Evolutionary conservation across 768 basidiomycete species (phyloP).

Genomic region (Ramaria rubella): DNA sequence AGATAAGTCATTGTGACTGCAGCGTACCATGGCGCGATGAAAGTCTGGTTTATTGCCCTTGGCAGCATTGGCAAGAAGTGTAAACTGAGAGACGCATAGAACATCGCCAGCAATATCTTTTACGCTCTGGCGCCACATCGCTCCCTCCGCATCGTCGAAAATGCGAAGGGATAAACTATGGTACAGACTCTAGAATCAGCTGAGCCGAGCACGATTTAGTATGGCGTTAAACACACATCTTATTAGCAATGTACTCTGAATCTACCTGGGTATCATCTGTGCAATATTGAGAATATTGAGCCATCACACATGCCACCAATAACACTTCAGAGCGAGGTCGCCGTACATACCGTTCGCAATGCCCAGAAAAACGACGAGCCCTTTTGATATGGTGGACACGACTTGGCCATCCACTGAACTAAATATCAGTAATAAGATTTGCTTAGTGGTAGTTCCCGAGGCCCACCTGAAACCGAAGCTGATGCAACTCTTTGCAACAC

Average conservation of each 20-base stretch:
- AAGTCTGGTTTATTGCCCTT: conserved; percentile 93
- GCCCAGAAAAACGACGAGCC: conserved; percentile 87
- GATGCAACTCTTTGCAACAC: conserved; percentile 77
- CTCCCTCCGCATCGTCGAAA: conserved; percentile 56
- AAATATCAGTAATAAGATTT: neutral
- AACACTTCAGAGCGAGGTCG: too few relatives aligned
- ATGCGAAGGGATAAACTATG: conserved; percentile 63
- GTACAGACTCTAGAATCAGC: neutral
- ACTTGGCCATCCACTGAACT: conserved; percentile 65
- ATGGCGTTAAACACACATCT: conserved; percentile 53
- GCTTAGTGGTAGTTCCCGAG: neutral
- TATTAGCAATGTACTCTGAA: conserved; percentile 65
- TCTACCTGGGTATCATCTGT: conserved; percentile 84
- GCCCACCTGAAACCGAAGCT: conserved; percentile 76
- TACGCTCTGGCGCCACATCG: conserved; percentile 84
- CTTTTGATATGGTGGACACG: conserved; percentile 76
- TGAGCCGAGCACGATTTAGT: conserved; percentile 8
- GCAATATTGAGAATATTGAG: too few relatives aligned
- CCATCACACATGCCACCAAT: too few relatives aligned
- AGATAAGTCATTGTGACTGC: neutral
- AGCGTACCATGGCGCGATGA: conserved; percentile 80
- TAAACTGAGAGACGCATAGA: conserved; percentile 93
- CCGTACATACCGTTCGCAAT: conserved; percentile 65
- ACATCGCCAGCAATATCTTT: conserved; percentile 87
- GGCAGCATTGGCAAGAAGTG: conserved; percentile 75